Evolutionary conservation across 2,329 filamentous ascomycete genomes (phyloP), one percentile per base, ranked within the genome.

Genomic region (Alternaria ethzedia): DNA sequence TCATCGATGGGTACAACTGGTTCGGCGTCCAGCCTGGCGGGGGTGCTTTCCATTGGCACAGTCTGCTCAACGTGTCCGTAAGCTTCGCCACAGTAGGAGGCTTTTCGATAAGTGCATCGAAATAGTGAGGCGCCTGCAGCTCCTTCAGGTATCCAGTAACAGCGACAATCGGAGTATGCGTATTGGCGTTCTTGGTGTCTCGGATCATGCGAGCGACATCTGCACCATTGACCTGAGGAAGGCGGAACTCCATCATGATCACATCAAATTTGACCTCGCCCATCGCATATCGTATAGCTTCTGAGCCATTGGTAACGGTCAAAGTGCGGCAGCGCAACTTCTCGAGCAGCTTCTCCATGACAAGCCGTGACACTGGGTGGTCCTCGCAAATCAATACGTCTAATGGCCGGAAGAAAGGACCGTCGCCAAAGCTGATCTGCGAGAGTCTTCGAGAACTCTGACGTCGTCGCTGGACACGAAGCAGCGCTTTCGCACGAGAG

Each of bases 81-180:
- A 99, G 81, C 80, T 98, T 98, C 4, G 92, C 91, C 46, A 93
- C 90, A 43, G 95, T 98, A 36, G 97, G 96, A 25, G 96, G 96
- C 81, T 99, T 99, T 80, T 99, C 94, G 56, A 99, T 93, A 55
- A 99, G 84, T 1, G 92, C 93, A 78, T 98, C 94, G 75, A 99
- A 99, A 80, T 97, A 93, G 81, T 99, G 95, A 4, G 93, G 93
- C 63, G 94, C 94, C 70, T 96, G 94, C 3, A 99, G 85, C 76
- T 99, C 96, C 78, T 98, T 98, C n/a, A 99, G 84, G 79, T 99
- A 99, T 7, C 96, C 95, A 4, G 96, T 99, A 32, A 99, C 95
- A 51, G 94, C 94, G 60, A 99, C 93, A 65, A 99, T 97, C 0
- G 96, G 96, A 0, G 96, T 99, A 71, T 96, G 90, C 0, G 92